These are phyloP conservation scores for Termitomyces sp. DNA, from an alignment of 768 basidiomycete genomes.

Conservation along the genomic window DNA sequence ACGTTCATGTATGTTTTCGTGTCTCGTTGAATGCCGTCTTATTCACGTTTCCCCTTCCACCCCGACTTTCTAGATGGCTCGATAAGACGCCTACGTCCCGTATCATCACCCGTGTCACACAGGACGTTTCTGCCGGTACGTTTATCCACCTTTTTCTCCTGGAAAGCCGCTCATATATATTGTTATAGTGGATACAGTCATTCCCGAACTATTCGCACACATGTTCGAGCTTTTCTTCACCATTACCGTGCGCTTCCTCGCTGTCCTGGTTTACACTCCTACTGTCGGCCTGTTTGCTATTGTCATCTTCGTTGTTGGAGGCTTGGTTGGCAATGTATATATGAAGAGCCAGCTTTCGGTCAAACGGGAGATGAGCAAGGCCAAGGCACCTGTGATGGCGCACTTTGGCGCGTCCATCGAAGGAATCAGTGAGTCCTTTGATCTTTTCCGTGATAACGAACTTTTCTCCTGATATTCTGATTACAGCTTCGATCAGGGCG, in stretches of 20 bases:
- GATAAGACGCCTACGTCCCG: constrained; percentile 44
- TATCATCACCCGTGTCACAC: constrained; percentile 61
- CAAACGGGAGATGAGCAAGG: constrained; percentile 46
- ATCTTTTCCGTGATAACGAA: neutral
- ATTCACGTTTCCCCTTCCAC: neutral
- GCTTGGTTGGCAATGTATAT: constrained; percentile 39
- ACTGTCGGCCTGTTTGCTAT: constrained; percentile 10
- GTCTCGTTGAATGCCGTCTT: neutral
- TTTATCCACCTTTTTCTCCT: too few species aligned
- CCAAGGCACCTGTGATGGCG: constrained; percentile 28
- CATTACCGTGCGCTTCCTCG: constrained; percentile 8
- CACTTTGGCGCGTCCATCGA: constrained; percentile 53
- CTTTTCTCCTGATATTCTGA: neutral
- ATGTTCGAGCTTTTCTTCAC: constrained; percentile 10
- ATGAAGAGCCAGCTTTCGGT: constrained; percentile 44
- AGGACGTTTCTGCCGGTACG: constrained; percentile 49
- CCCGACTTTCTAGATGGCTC: constrained; percentile 37
- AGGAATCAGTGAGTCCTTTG: constrained; percentile 37
- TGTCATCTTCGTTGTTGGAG: constrained; percentile 33
- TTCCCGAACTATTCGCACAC: constrained; percentile 23
- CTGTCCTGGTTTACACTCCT: constrained; percentile 11
- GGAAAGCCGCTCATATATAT: constrained; percentile 7
- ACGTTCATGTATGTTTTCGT: constrained; percentile 47
- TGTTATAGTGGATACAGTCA: constrained; percentile 46
- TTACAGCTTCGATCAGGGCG: constrained; percentile 55